Evolutionary conservation across 768 basidiomycete genomes (phyloP).

Genomic region (Myochromella boudieri): DNA sequence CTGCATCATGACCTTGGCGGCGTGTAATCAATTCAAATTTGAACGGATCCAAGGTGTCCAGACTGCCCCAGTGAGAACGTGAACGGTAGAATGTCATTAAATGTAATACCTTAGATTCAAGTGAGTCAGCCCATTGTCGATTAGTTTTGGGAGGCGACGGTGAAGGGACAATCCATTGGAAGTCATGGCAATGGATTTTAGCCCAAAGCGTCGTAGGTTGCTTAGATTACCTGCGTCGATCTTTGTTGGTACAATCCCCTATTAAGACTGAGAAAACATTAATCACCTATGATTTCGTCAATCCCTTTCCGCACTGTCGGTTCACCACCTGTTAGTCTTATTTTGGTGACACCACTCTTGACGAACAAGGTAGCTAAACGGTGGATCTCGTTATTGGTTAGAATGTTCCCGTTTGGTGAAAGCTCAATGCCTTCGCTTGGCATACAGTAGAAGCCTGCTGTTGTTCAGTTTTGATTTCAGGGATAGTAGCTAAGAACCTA

Average conservation of each 20-base stretch:
- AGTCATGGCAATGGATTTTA: constrained; percentile 82
- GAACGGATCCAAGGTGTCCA: constrained; percentile 84
- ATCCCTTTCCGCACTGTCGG: constrained; percentile 82
- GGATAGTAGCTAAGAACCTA: constrained; percentile 23
- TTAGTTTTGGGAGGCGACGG: constrained; percentile 65
- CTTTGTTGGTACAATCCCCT: neutral
- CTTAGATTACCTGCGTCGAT: constrained; percentile 55
- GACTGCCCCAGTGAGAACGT: constrained; percentile 35
- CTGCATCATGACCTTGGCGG: constrained; percentile 73
- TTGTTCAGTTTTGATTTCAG: constrained; percentile 8
- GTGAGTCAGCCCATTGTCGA: constrained; percentile 75
- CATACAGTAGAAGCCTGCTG: constrained; percentile 90
- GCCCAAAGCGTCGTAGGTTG: constrained; percentile 55
- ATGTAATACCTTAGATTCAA: constrained; percentile 58
- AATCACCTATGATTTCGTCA: constrained; percentile 61
- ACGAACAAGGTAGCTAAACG: constrained; percentile 79
- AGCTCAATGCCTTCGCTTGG: constrained; percentile 77
- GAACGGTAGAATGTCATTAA: neutral
- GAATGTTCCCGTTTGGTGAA: constrained; percentile 64
- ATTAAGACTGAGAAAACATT: neutral
- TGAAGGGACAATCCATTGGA: constrained; percentile 79
- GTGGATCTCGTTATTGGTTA: constrained; percentile 75
- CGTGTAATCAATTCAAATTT: constrained; percentile 89
- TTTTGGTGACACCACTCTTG: constrained; percentile 80
- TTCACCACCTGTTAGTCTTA: constrained; percentile 86